These are phyloP conservation scores for Tetradesmus lagerheimii DNA, from an alignment of 139 green algal species.

Conservation along the genomic window DNA sequence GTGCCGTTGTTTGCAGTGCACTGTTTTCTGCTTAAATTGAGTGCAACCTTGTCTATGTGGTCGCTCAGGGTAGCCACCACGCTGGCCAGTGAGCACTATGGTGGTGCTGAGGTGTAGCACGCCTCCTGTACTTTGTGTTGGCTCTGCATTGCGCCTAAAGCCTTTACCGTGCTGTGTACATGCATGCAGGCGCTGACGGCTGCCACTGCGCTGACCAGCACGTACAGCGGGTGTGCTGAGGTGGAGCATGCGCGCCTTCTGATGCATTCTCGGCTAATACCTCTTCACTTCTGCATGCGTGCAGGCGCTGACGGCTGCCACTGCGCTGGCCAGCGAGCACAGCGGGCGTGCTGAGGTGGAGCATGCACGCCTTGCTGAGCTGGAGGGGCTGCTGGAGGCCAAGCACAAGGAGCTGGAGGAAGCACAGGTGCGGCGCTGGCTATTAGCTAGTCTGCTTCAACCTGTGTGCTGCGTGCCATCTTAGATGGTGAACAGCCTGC, in stretches of 20 bases:
- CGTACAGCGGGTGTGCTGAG: slow-evolving; percentile 18
- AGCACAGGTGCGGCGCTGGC: slow-evolving; percentile 48
- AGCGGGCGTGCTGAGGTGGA: slow-evolving; percentile 36
- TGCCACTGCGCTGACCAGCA: neutral
- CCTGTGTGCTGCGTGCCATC: too few species aligned
- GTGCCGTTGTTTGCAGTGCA: neutral
- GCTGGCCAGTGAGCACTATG: neutral
- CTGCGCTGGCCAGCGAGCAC: slow-evolving; percentile 1
- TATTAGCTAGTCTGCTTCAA: neutral
- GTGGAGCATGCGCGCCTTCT: slow-evolving; percentile 32
- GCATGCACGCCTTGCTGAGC: slow-evolving; percentile 48
- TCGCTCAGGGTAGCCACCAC: neutral
- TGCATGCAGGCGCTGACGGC: slow-evolving; percentile 2
- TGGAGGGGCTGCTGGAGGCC: slow-evolving; percentile 58
- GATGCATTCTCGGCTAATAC: too few species aligned
- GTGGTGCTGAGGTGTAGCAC: too few species aligned
- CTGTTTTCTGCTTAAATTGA: too few species aligned
- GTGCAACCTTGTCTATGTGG: too few species aligned
- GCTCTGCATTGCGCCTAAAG: too few species aligned
- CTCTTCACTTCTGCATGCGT: neutral
- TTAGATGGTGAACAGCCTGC: too few species aligned
- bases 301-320: slow-evolving; percentile 19
- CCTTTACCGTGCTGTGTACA: too few species aligned
- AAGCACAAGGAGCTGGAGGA: slow-evolving; percentile 63
- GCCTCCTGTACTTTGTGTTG: too few species aligned